Conservation (phyloP, 2,329 filamentous ascomycete genomes). For the Fusarium concolor region DNA sequence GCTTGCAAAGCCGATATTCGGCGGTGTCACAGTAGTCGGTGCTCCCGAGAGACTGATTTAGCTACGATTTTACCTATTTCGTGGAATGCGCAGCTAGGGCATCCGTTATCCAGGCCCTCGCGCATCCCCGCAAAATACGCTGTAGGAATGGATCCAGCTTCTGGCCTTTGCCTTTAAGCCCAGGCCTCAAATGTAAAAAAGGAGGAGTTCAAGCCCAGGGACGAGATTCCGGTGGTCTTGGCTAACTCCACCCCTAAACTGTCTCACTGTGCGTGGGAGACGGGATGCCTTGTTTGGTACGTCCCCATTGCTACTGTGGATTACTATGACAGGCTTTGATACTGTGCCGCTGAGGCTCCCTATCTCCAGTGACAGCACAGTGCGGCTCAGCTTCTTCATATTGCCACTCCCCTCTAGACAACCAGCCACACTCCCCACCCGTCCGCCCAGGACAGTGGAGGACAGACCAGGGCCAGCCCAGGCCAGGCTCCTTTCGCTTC, state of each 20-base stretch:
- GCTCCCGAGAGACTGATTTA: constrained; percentile 14
- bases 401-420: constrained; percentile 4
- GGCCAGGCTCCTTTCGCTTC: constrained; percentile 7
- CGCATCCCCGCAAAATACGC: constrained; percentile 34
- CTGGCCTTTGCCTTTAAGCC: neutral
- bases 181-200: constrained; percentile 22
- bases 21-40: constrained; percentile 12
- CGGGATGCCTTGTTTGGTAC: constrained; percentile 28
- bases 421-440: constrained; percentile 17
- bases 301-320: constrained; percentile 34
- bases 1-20: constrained; percentile 11
- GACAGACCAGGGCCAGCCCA: too few relatives aligned
- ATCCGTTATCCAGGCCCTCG: constrained; percentile 28
- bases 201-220: constrained; percentile 10
- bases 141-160: constrained; percentile 27
- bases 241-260: constrained; percentile 15
- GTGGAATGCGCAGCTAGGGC: constrained; percentile 23
- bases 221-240: constrained; percentile 13
- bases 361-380: constrained; percentile 14
- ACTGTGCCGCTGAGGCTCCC: constrained; percentile 17
- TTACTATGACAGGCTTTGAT: constrained; percentile 12
- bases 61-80: neutral
- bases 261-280: constrained; percentile 9
- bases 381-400: constrained; percentile 2
- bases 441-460: neutral